Evolutionary conservation across 106 monocot genomes (phyloP).

Genomic region (Acorus gramineus): DNA sequence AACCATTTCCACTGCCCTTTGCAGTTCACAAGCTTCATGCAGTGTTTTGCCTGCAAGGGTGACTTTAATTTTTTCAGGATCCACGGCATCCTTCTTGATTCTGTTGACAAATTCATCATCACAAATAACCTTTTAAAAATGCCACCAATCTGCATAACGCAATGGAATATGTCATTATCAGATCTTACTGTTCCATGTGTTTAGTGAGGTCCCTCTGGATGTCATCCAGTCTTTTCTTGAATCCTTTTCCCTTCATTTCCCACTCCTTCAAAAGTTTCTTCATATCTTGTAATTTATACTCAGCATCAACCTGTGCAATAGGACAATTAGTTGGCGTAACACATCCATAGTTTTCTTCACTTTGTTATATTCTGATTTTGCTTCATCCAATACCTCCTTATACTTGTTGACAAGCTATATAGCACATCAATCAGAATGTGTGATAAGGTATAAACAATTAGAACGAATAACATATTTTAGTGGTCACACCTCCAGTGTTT

Average conservation of each 20-base stretch:
- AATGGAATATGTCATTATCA: background rate
- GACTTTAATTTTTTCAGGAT: conserved; percentile 67
- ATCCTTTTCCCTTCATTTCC: conserved; percentile 73
- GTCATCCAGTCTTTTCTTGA: conserved; percentile 69
- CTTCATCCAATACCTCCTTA: conserved; percentile 58
- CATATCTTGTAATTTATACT: conserved; percentile 68
- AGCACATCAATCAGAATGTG: conserved; percentile 1
- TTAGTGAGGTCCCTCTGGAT: conserved; percentile 36
- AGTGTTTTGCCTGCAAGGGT: conserved; percentile 37
- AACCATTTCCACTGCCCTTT: conserved; percentile 82
- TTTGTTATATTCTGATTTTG: conserved; percentile 61
- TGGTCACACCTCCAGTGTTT: conserved; percentile 83
- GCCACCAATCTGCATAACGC: background rate
- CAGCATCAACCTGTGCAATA: conserved; percentile 80
- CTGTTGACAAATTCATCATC: no score
- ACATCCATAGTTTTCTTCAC: conserved; percentile 74
- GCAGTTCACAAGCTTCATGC: conserved; percentile 52
- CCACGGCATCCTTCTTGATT: conserved; percentile 82
- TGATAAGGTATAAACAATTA: conserved; percentile 1
- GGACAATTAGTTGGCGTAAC: no score
- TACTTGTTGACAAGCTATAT: conserved; percentile 76
- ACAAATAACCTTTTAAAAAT: background rate
- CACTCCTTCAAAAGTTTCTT: conserved; percentile 70
- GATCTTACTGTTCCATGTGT: conserved; percentile 89
- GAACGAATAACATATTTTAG: no score